A percentile compares a stretch with the other conserved stretches of the same genome.
These are phyloP conservation scores for Puccinia novopanici DNA, from an alignment of 1,284 basidiomycete species.

Conservation along the genomic window DNA sequence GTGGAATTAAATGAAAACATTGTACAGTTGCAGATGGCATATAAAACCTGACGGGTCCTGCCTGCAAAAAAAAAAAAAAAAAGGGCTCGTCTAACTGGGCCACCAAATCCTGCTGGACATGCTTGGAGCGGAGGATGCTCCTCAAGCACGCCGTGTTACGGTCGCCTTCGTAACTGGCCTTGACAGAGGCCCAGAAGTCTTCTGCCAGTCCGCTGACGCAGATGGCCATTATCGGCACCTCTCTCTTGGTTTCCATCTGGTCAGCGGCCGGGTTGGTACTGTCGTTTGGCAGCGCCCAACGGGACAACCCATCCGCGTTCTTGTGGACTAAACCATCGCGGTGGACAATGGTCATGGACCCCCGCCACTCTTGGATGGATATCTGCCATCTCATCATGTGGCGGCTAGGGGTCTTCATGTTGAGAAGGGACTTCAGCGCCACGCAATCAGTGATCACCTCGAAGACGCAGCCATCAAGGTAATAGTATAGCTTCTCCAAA, in stretches of 20 bases:
- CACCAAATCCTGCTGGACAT: background rate
- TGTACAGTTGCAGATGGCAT: too few species aligned
- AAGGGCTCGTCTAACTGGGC: background rate
- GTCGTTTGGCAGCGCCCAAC: background rate
- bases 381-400: constrained; percentile 28
- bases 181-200: background rate
- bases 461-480: background rate
- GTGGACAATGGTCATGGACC: constrained; percentile 7
- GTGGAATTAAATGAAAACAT: too few species aligned
- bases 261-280: background rate
- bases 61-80: too few species aligned
- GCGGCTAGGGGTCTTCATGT: constrained; percentile 11
- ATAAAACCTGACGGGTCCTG: too few species aligned
- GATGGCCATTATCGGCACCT: background rate
- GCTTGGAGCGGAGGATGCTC: background rate
- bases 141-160: background rate
- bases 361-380: background rate
- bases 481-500: background rate
- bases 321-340: background rate
- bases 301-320: constrained; percentile 16
- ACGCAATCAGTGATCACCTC: constrained; percentile 14
- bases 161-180: background rate
- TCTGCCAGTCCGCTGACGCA: background rate
- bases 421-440: too few species aligned
- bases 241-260: background rate